Evolutionary conservation across 148 eudicot species (phyloP), one percentile per base, ranked within the genome.

Genomic region (Cornus florida): DNA sequence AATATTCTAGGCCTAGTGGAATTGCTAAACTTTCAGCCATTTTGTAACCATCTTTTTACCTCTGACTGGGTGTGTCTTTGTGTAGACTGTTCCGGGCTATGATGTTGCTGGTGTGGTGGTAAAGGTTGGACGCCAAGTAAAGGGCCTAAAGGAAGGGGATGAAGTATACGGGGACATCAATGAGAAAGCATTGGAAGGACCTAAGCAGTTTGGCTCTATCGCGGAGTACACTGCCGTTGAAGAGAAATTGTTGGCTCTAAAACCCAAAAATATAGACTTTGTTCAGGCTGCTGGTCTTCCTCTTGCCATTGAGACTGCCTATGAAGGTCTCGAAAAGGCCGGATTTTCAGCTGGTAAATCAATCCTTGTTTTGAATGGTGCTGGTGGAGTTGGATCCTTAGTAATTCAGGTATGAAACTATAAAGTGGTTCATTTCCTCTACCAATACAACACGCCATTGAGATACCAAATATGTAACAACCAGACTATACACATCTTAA

Each of bases 351-450:
- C 81, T 5, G 99, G 98, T 0, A 89, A 90, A 79, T 96, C 99
- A 4, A 75, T 96, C 70, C 97, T 96, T 79, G 98, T 96, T 70
- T 84, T 94, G 76, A 92, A 94, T 33, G 99, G 99, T 43, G 95
- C 99, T 74, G 99, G 99, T 76, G 99, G 98, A 19, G 98, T 96
- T 65, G 98, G 99, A 72, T 91, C 99, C 64, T 87, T 96, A 0
- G 95, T 92, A 0, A 86, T 96, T 71, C 99, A 96, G 98, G 99
- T 92, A 81, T 65, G 22, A 17, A 3, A 62, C 66, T 13, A 22
- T 73, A 57, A 6, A 7, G 10, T 77, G 10, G 23, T 56, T 23
- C 33, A 60, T 72, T 69, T 53, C 22, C 22, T 14, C 10, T 56
- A 14, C 20, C n/a, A 46, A 46, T 39, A 33, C 23, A 57, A 64